A percentile compares a stretch with the other conserved stretches of the same genome.
Conservation (phyloP, 139 green algal species). For the Bryopsis sp. region DNA sequence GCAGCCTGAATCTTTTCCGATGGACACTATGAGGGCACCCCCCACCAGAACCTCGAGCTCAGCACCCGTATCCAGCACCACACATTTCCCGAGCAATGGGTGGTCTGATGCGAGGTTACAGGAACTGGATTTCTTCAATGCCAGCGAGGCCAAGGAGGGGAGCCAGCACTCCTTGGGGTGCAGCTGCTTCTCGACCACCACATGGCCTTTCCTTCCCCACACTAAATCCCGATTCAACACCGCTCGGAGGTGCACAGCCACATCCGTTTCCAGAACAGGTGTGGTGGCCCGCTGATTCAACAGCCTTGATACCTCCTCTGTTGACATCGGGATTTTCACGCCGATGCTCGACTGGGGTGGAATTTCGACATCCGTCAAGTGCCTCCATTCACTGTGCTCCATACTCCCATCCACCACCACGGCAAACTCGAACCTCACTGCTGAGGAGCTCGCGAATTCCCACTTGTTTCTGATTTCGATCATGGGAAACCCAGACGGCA, state of each 20-base stretch:
- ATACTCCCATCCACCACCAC: constrained; percentile 41
- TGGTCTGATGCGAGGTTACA: too few species aligned
- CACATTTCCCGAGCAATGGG: too few species aligned
- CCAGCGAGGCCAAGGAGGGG: background rate
- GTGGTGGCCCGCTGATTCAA: background rate
- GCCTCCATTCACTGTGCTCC: background rate
- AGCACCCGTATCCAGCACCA: constrained; percentile 2
- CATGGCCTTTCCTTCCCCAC: constrained; percentile 45
- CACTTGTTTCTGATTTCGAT: constrained; percentile 44
- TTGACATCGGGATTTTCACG: constrained; percentile 3
- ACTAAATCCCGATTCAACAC: constrained; percentile 19
- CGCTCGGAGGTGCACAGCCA: constrained; percentile 40
- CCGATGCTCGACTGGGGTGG: too few species aligned
- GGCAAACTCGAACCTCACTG: constrained; percentile 44
- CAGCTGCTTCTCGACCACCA: constrained; percentile 39
- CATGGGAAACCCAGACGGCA: background rate
- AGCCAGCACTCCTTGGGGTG: background rate
- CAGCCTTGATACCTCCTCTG: background rate
- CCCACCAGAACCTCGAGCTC: background rate
- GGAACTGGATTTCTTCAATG: constrained; percentile 7
- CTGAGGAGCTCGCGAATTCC: constrained; percentile 33
- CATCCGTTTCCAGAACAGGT: constrained; percentile 19
- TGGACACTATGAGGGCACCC: constrained; percentile 5
- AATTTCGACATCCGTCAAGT: too few species aligned
- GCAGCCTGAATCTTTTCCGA: constrained; percentile 21